phyloP scores from a whole-genome alignment of 345 rosid genomes.

The Ceriops tagal region DNA sequence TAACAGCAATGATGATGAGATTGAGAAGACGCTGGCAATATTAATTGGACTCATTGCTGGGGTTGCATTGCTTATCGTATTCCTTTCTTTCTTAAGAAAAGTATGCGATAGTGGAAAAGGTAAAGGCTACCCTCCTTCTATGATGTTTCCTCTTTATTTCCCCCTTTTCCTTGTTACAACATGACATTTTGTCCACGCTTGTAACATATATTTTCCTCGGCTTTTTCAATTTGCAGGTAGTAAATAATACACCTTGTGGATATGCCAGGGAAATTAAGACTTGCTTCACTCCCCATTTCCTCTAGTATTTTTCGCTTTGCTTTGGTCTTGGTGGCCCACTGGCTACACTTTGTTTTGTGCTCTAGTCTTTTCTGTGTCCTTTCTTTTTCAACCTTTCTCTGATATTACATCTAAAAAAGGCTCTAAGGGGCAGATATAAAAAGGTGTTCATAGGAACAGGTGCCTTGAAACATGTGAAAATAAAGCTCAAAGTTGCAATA shows the following conservation, averaged over 20 bases:
- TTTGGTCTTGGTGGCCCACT: constrained; percentile 11
- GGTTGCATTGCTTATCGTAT: constrained; percentile 68
- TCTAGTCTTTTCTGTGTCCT: neutral
- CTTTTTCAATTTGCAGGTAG: constrained; percentile 29
- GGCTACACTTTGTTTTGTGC: constrained; percentile 10
- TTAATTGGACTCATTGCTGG: constrained; percentile 81
- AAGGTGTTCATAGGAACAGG: constrained; percentile 21
- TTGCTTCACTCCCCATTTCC: neutral
- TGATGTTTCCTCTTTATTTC: neutral
- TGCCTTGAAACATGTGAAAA: constrained; percentile 30
- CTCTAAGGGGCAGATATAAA: constrained; percentile 16
- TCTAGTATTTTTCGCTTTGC: constrained; percentile 20
- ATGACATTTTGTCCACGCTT: neutral
- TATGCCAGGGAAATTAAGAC: neutral
- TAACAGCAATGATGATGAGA: constrained; percentile 54
- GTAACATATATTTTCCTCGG: neutral
- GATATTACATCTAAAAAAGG: constrained; percentile 4
- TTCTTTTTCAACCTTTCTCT: neutral
- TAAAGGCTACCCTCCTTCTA: constrained; percentile 8
- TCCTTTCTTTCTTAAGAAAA: constrained; percentile 65
- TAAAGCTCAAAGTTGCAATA: constrained; percentile 18
- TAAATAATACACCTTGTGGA: constrained; percentile 27
- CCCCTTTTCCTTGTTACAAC: neutral
- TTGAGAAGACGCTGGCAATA: constrained; percentile 88
- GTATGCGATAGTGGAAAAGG: constrained; percentile 59